Evolutionary conservation across 495 filamentous ascomycete species (phyloP), one percentile per base, ranked within the genome.

Genomic region (Apiosordaria backusii): DNA sequence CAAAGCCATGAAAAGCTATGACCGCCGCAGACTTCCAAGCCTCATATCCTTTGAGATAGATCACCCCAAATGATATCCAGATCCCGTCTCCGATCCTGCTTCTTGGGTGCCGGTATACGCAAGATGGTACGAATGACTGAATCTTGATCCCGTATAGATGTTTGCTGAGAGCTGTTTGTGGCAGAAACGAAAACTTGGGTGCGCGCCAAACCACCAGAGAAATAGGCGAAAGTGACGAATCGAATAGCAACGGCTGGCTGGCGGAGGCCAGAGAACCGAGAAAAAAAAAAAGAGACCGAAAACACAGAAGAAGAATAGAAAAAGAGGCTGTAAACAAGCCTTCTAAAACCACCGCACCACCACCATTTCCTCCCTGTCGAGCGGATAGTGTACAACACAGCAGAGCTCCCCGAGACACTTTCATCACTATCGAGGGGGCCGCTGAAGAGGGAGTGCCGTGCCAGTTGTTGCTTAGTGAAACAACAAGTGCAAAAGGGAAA

Each of bases 321-420:
- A 35, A 64, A 45, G 23, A 60, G 62, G 25, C 35, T 50, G 45
- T 57, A 26, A 64, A 62, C 53, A 68, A 63, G 65, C 69, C 27
- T 50, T 72, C 71, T 75, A 55, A 55, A 23, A 2, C n/a, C 4
- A 55, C 52, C 52, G 52, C n/a, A 55, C 52, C n/a, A 45, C 26
- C 59, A 22, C 26, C 21, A 45, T 61, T 9, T 21, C 26, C 26
- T 27, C 25, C 61, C 68, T 60, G 72, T 71, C 74, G 74, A 74
- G 74, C 68, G 60, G 66, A 69, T 76, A 76, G 70, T 76, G 74
- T 76, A 76, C 73, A 76, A 76, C 74, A 72, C 74, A 76, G 74
- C 70, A 65, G 63, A 61, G n/a, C 61, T 54, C 50, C 66, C 54
- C 68, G 61, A 50, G n/a, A n/a, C n/a, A n/a, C n/a, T n/a, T n/a